Conservation (phyloP, 768 basidiomycete genomes). For the Gloeopeniophorella convolvens region DNA sequence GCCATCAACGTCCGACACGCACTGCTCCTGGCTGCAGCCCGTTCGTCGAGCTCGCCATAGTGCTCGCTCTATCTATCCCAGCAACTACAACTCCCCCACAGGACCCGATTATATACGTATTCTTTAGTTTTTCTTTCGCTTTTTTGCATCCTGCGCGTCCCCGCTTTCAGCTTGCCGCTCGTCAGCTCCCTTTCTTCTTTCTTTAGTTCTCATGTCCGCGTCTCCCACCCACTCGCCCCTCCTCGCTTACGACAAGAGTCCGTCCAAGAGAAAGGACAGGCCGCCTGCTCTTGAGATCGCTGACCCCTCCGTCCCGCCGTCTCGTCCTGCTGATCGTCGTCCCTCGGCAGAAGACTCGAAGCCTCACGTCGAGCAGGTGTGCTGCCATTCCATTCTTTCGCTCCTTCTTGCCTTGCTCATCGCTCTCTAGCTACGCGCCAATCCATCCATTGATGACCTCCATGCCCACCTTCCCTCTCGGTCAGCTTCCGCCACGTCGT, state of each 20-base stretch:
- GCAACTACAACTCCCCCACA: not conserved
- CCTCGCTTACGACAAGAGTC: slow-evolving; percentile 32
- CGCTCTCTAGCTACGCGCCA: slow-evolving; percentile 37
- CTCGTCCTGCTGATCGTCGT: slow-evolving; percentile 31
- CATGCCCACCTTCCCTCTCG: slow-evolving; percentile 43
- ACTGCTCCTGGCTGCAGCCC: slow-evolving; percentile 12
- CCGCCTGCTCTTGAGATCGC: slow-evolving; percentile 47
- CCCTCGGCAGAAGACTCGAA: slow-evolving; percentile 16
- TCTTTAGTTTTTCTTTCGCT: slow-evolving; percentile 23
- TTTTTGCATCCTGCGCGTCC: slow-evolving; percentile 16
- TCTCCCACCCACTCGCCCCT: slow-evolving; percentile 22
- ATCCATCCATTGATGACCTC: slow-evolving; percentile 35
- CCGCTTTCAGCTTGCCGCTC: slow-evolving; percentile 32
- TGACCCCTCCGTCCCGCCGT: slow-evolving; percentile 32
- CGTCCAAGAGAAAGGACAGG: slow-evolving; percentile 42
- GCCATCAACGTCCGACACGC: slow-evolving; percentile 13
- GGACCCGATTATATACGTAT: slow-evolving; percentile 13
- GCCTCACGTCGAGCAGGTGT: slow-evolving; percentile 14
- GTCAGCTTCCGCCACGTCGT: slow-evolving; percentile 69
- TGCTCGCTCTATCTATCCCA: slow-evolving; percentile 18
- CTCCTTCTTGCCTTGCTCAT: slow-evolving; percentile 9
- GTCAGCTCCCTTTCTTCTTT: slow-evolving; percentile 29
- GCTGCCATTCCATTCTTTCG: not conserved
- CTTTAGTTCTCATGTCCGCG: slow-evolving; percentile 38
- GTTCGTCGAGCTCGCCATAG: slow-evolving; percentile 20